Percentiles rank a stretch among this genome's conserved stretches.
phyloP scores from a whole-genome alignment of 2,329 filamentous ascomycete species.

The Ceratocystis huliohia region DNA sequence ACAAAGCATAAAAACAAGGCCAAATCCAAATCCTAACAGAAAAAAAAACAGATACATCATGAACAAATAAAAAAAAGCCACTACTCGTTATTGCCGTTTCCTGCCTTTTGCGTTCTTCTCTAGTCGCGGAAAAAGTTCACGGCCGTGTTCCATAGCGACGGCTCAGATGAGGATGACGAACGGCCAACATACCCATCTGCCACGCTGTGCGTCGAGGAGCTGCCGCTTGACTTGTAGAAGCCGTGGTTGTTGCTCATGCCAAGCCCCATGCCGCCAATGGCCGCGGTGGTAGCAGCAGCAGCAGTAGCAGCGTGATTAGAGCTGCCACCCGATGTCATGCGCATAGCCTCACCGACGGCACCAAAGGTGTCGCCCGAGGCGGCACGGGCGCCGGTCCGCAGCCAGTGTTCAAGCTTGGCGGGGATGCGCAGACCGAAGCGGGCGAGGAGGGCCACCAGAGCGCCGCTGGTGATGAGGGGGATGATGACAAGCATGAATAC shows the following conservation, averaged over 20 bases:
- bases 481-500: conserved; percentile 78
- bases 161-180: background rate
- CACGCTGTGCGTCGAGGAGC: conserved; percentile 11
- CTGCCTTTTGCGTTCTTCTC: background rate
- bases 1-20: background rate
- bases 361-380: conserved; percentile 37
- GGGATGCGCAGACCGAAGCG: conserved; percentile 72
- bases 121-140: conserved; percentile 18
- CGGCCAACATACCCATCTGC: conserved; percentile 4
- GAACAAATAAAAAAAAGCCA: background rate
- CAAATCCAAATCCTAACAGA: background rate
- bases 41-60: background rate
- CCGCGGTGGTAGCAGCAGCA: conserved; percentile 14
- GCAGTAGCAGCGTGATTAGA: conserved; percentile 24
- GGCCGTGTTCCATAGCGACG: conserved; percentile 16
- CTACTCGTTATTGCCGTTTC: background rate
- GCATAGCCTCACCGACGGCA: conserved; percentile 42
- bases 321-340: conserved; percentile 34
- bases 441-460: conserved; percentile 61
- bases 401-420: conserved; percentile 44
- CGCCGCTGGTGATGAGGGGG: conserved; percentile 74
- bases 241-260: background rate
- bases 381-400: conserved; percentile 41
- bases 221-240: conserved; percentile 10
- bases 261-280: background rate